Evolutionary conservation across 2,329 filamentous ascomycete genomes (phyloP).

Genomic region (Mollisiaceae sp.): DNA sequence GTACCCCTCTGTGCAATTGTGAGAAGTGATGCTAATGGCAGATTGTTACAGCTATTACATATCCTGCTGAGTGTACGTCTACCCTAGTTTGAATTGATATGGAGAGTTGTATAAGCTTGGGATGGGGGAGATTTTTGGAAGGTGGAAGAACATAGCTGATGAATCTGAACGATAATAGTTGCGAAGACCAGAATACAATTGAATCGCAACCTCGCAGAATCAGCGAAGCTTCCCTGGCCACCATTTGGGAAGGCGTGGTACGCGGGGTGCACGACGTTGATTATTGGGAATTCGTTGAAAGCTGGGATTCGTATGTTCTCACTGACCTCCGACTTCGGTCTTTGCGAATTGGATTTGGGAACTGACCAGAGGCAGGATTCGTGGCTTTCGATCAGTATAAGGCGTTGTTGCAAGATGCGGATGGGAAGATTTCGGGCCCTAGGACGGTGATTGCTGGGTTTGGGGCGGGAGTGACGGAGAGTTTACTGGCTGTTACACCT

Average conservation of each 20-base stretch:
- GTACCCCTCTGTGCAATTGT: slow-evolving; percentile 7
- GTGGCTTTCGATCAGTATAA: slow-evolving; percentile 98
- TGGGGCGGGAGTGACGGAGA: slow-evolving; percentile 93
- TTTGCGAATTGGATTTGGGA: not conserved
- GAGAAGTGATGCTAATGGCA: slow-evolving; percentile 20
- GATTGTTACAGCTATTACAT: slow-evolving; percentile 72
- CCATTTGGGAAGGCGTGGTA: slow-evolving; percentile 96
- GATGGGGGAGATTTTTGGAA: not conserved
- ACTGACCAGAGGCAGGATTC: slow-evolving; percentile 63
- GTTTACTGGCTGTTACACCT: slow-evolving; percentile 89
- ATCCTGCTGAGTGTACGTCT: slow-evolving; percentile 84
- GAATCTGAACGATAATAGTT: slow-evolving; percentile 48
- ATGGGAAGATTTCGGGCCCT: slow-evolving; percentile 89
- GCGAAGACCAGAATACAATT: slow-evolving; percentile 95
- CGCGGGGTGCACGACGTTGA: slow-evolving; percentile 94
- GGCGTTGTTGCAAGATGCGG: slow-evolving; percentile 75
- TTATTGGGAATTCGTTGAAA: slow-evolving; percentile 96
- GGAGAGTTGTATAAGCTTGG: not conserved
- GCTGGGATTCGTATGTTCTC: slow-evolving; percentile 81
- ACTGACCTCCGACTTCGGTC: not conserved
- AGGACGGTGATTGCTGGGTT: slow-evolving; percentile 93
- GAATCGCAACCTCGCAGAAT: slow-evolving; percentile 80
- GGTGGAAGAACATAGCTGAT: slow-evolving; percentile 12
- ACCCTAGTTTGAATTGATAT: not conserved
- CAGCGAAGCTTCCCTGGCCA: slow-evolving; percentile 91